These are phyloP conservation scores for Debaryomyces sp. DNA, from an alignment of 1,139 yeast species.

Conservation along the genomic window DNA sequence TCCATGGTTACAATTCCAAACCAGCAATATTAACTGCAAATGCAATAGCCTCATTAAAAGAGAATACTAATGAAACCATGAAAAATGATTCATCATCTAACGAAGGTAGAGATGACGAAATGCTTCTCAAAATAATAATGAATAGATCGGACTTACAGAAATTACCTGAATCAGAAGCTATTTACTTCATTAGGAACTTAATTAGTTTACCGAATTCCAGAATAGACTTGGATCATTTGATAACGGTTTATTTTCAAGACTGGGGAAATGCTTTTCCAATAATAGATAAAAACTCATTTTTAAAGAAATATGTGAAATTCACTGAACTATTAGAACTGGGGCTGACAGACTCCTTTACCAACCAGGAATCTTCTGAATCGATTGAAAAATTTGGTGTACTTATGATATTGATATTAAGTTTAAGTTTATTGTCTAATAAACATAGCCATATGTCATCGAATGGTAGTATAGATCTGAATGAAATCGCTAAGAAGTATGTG, in stretches of 20 bases:
- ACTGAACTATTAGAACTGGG: conserved; percentile 41
- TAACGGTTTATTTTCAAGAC: conserved; percentile 68
- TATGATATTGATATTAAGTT: conserved; percentile 56
- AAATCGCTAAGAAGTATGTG: conserved; percentile 22
- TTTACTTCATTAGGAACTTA: conserved; percentile 45
- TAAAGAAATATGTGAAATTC: conserved; percentile 56
- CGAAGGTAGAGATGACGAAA: conserved; percentile 16
- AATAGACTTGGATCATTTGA: conserved; percentile 57
- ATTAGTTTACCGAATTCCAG: conserved; percentile 54
- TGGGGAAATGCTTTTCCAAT: conserved; percentile 79
- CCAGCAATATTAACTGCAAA: conserved; percentile 71
- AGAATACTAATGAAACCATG: conserved; percentile 27
- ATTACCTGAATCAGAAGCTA: conserved; percentile 40
- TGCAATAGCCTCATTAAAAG: conserved; percentile 68
- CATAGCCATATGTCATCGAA: conserved; percentile 19
- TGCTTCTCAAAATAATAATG: conserved; percentile 29
- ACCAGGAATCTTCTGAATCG: conserved; percentile 28
- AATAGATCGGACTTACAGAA: conserved; percentile 30
- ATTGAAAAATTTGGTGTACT: conserved; percentile 65
- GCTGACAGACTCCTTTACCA: conserved; percentile 8
- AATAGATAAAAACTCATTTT: conserved; percentile 65
- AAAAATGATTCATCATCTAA: conserved; percentile 12
- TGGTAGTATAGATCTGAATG: conserved; percentile 15
- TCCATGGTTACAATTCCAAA: conserved; percentile 69
- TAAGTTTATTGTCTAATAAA: conserved; percentile 54